Base-by-base conservation (phyloP, 345 rosid genomes). In the Camelina neglecta region DNA sequence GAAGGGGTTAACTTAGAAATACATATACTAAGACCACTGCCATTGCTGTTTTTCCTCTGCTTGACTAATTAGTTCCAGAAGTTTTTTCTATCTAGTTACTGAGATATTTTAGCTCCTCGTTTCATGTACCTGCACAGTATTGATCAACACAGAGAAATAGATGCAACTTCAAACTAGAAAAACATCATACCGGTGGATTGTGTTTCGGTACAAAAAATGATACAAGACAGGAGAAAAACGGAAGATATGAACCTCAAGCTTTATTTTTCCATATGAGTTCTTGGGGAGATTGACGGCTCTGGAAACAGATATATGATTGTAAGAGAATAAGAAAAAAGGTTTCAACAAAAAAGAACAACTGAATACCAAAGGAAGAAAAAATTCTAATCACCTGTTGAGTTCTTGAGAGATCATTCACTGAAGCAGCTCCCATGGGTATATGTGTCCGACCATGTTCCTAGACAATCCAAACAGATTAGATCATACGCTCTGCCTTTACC, bases 221-320 rank as follows among this genome's bases (percentile, higher is more conserved):
- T 36, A 58, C 11, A 58, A 66, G 51, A 65, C 50, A 76, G 33
- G 53, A 59, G 60, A 68, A 33, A 53, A 65, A 13, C 47, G 63
- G 48, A 58, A 36, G 29, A 71, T 69, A 59, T 55, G 66, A 81
- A 92, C 93, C 95, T 86, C 90, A 72, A 77, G 86, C 86, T 76
- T 88, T 92, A 59, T 84, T 86, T 81, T 87, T 92, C 99, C 93
- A 86, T 86, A 81, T 82, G 86, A 79, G 81, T 21, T 90, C 91
- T 79, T 87, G 91, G 59, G 84, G 55, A 73, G 84, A 79, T 74
- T 83, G 89, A 75, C 66, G 75, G 69, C 86, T 86, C 93, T 89
- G 73, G 73, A 75, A 73, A 60, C 76, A 67, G 55, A 58, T 44
- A 72, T 5, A 8, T 57, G 65, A n/a, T 51, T 60, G 53, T 29